These are phyloP conservation scores for Rhododendron ferrugineum DNA, from an alignment of 148 eudicot species.

Conservation along the genomic window DNA sequence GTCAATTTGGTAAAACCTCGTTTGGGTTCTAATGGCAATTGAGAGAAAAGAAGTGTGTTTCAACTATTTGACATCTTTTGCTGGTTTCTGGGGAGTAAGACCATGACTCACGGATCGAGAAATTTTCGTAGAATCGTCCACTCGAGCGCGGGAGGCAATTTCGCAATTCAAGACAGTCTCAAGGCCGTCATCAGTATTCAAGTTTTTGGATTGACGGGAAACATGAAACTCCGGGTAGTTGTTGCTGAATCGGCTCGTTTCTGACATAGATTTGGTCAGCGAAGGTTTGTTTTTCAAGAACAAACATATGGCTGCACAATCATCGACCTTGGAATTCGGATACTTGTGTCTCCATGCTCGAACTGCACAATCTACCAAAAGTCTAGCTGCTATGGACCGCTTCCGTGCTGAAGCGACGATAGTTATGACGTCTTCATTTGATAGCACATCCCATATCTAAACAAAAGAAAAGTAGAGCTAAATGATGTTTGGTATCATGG, in stretches of 20 bases:
- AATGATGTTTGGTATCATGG: background rate
- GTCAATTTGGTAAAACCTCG: constrained; percentile 2
- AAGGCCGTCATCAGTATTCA: constrained; percentile 24
- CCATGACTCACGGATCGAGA: background rate
- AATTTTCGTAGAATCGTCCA: background rate
- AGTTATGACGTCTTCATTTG: constrained; percentile 67
- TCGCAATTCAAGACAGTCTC: constrained; percentile 26
- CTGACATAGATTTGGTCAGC: constrained; percentile 35
- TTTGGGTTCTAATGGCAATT: background rate
- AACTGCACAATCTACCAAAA: constrained; percentile 51
- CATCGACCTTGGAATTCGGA: constrained; percentile 58
- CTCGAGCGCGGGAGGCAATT: background rate
- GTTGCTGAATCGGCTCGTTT: constrained; percentile 26
- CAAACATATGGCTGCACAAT: constrained; percentile 60
- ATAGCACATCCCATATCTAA: constrained; percentile 84
- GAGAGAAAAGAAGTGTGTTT: background rate
- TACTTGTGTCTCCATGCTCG: constrained; percentile 74
- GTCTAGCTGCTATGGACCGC: constrained; percentile 66
- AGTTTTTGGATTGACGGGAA: background rate
- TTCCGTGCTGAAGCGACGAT: constrained; percentile 60
- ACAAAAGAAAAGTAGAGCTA: background rate
- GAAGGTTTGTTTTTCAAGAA: constrained; percentile 45
- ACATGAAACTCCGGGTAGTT: background rate
- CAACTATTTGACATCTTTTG: background rate
- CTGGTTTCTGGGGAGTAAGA: background rate